Base-by-base conservation (phyloP, 1,284 basidiomycete species). In the Boletus putidus region DNA sequence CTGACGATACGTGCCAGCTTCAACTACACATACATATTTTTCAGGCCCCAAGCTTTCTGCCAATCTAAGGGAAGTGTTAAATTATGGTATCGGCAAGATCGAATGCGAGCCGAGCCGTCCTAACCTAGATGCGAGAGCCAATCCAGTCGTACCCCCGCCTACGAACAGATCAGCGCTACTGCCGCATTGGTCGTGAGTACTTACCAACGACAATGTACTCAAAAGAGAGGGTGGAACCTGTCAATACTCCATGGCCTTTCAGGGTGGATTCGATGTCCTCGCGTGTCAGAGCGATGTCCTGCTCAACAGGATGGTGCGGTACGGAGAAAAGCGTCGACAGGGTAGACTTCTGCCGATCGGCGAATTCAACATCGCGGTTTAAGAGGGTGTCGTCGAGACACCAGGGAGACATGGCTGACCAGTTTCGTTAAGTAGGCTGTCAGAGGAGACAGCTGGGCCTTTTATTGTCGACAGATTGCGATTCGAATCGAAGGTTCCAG, bases 11-110 rank as follows among this genome's bases (percentile, higher is more conserved):
- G 14, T 33, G 5, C 64, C 64, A n/a, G 66, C 64, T 53, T 65
- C 64, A 20, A 65, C 63, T 18, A 68, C 66, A 21, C 66, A 64
- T 40, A 68, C 61, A 21, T 54, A 57, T 57, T 68, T 45, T 5
- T 49, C 52, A 23, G 64, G 44, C 10, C 46, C 14, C 56, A 68
- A 55, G 40, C 40, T 25, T 40, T 61, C 64, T 15, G 66, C 64
- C n/a, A 68, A 29, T 46, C 64, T 68, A 29, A 40, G 21, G 20
- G 18, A 36, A 27, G 18, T 7, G 21, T 47, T 33, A 6, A 20
- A 33, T 23, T 29, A 29, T 9, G 11, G 23, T 1, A 36, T 36
- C 18, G 52, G 27, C 36, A 36, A 18, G 18, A 37, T 23, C 18
- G n/a, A 27, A 37, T 25, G 21, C 25, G n/a, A 59, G 35, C 16